A percentile compares a stretch with the other conserved stretches of the same genome.
These are phyloP conservation scores for Aspergillus pseudoviridinutans DNA, from an alignment of 2,329 filamentous ascomycete genomes.

Conservation along the genomic window DNA sequence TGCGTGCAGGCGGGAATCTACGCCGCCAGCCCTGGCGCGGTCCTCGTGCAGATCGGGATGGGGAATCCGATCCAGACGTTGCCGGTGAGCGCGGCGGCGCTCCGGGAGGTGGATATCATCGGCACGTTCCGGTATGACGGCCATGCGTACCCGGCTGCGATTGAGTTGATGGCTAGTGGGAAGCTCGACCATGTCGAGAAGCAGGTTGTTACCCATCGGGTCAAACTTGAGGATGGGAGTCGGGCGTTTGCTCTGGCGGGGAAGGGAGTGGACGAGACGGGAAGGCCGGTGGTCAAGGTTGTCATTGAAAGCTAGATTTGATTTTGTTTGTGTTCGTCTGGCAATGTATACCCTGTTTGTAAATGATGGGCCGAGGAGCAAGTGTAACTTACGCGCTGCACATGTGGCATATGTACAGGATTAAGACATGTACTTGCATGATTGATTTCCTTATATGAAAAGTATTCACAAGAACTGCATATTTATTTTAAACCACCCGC, in stretches of 20 bases:
- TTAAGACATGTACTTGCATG: not conserved
- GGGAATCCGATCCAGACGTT: slow-evolving; percentile 53
- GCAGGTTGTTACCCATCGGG: slow-evolving; percentile 52
- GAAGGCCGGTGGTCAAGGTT: slow-evolving; percentile 53
- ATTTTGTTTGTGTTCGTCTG: not conserved
- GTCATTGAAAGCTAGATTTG: slow-evolving; percentile 35
- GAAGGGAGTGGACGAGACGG: slow-evolving; percentile 49
- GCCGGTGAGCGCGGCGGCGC: slow-evolving; percentile 51
- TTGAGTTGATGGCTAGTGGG: slow-evolving; percentile 50
- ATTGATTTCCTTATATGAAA: not conserved
- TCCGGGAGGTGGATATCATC: slow-evolving; percentile 55
- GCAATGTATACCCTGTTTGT: not conserved
- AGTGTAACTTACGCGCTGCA: not conserved
- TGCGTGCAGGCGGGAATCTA: slow-evolving; percentile 46
- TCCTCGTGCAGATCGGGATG: slow-evolving; percentile 55
- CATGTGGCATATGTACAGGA: not conserved
- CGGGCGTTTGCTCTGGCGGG: slow-evolving; percentile 51
- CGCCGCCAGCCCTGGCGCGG: slow-evolving; percentile 46
- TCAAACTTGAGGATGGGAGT: slow-evolving; percentile 46
- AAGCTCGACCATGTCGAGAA: slow-evolving; percentile 47
- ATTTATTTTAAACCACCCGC: slow-evolving; percentile 50
- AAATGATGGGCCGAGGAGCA: not conserved
- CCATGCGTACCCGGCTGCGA: slow-evolving; percentile 52
- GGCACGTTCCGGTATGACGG: slow-evolving; percentile 55
- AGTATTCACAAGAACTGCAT: not conserved